Conservation (phyloP, 1,284 basidiomycete species). For the Papiliotrema fonsecae region DNA sequence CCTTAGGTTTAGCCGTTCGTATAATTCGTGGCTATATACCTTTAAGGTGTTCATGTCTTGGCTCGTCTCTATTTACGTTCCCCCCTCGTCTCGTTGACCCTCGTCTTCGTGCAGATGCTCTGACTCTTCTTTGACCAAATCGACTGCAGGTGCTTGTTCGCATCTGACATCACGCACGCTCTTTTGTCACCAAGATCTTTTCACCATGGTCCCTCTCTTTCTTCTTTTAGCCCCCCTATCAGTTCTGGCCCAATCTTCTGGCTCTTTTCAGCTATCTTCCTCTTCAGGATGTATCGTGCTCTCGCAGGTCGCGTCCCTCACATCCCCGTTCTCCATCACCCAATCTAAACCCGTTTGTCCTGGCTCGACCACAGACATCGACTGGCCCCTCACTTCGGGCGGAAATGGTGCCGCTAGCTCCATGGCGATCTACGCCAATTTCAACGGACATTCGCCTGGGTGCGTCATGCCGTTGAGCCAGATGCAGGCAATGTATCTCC, state of each 20-base stretch:
- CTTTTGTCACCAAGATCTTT: no score
- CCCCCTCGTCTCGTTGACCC: no score
- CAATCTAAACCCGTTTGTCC: conserved; percentile 20
- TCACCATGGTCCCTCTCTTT: neutral
- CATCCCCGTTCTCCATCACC: conserved; percentile 15
- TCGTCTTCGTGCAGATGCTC: no score
- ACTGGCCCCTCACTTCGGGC: conserved; percentile 14
- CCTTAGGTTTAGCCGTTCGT: no score
- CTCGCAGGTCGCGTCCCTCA: conserved; percentile 20
- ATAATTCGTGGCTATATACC: no score
- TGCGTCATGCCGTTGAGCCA: conserved; percentile 26
- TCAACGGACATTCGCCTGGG: conserved; percentile 10
- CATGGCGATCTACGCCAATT: conserved; percentile 24
- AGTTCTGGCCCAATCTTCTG: conserved; percentile 15
- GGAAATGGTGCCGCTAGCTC: conserved; percentile 22
- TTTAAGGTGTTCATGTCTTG: no score
- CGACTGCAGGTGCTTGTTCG: no score
- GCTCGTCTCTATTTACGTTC: no score
- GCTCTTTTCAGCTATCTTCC: conserved; percentile 12
- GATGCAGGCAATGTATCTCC: conserved; percentile 30
- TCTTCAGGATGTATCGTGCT: conserved; percentile 20
- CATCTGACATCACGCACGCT: no score
- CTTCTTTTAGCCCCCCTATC: neutral
- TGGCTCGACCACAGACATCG: conserved; percentile 5
- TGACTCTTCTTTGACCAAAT: no score